These are phyloP conservation scores for Plasmodium berghei DNA, from an alignment of 169 alveolate species.

Conservation along the genomic window DNA sequence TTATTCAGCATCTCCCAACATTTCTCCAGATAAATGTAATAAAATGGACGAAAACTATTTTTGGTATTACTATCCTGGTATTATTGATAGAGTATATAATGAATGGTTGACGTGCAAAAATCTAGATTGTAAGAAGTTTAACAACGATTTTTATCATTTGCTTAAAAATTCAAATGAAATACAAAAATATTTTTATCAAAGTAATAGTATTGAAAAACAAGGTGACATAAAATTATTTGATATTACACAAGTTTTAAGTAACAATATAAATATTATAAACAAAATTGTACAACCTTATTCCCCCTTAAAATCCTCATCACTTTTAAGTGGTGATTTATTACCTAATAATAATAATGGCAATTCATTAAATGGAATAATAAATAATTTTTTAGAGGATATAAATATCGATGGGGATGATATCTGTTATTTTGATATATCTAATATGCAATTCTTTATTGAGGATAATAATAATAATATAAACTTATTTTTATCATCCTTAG, in stretches of 20 bases:
- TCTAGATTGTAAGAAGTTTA: slow-evolving; percentile 55
- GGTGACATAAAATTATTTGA: slow-evolving; percentile 55
- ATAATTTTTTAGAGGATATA: slow-evolving; percentile 30
- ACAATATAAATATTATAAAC: slow-evolving; percentile 19
- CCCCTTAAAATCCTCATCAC: not conserved
- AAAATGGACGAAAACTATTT: slow-evolving; percentile 42
- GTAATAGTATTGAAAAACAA: slow-evolving; percentile 41
- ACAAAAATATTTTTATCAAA: slow-evolving; percentile 30
- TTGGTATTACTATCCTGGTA: slow-evolving; percentile 76
- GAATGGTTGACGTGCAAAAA: slow-evolving; percentile 77
- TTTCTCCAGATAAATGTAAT: slow-evolving; percentile 3
- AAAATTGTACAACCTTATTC: slow-evolving; percentile 36
- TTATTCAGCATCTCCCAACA: slow-evolving; percentile 15
- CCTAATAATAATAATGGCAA: not conserved
- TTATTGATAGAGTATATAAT: slow-evolving; percentile 61
- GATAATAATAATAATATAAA: slow-evolving; percentile 56
- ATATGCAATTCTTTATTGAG: slow-evolving; percentile 24
- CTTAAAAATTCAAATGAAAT: slow-evolving; percentile 44
- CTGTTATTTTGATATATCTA: not conserved
- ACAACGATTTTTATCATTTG: slow-evolving; percentile 70
- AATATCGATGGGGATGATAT: slow-evolving; percentile 15
- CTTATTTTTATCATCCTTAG: slow-evolving; percentile 34
- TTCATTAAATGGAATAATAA: slow-evolving; percentile 54
- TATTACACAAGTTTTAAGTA: slow-evolving; percentile 57
- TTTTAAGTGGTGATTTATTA: slow-evolving; percentile 14